Evolutionary conservation across 2,329 filamentous ascomycete species (phyloP), one percentile per base, ranked within the genome.

Genomic region (Aureobasidium sp.): DNA sequence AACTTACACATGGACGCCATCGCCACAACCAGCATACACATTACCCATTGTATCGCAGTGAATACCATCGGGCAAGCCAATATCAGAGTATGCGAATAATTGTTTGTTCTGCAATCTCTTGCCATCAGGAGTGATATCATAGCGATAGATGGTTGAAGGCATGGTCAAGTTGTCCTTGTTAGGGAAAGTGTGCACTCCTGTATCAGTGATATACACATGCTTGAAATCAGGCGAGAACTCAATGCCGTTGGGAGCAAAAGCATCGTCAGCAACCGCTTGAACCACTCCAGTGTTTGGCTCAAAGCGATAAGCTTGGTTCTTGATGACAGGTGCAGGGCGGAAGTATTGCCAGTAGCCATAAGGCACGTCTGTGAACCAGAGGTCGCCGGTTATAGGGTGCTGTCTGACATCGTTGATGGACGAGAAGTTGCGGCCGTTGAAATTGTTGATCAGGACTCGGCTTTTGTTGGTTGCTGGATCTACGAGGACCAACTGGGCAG

Each of bases 321-420:
- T 69, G 48, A 73, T 67, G 55, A 71, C 71, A 4, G 68, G 73
- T n/a, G 72, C 65, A 0, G 74, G 74, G 61, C 76, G 74, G 27
- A 74, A 68, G 15, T 57, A 65, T 60, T 71, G 73, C 65, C 71
- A 74, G 70, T 72, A 77, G 26, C 67, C 71, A 64, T 77, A 76
- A 12, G 67, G 61, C 0, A 77, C 75, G 65, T 81, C 79, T 1
- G 79, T 80, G 70, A 81, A 81, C 77, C 79, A 81, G 46, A 82
- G 70, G 46, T 79, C 75, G 51, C 77, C 77, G 66, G 65, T 46
- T 20, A 66, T 67, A 55, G 72, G 64, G 0, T 74, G 75, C 5
- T 69, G 66, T 36, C 77, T 74, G 47, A 79, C 74, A 58, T 80
- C 78, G 67, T 80, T 76, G 57, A 78, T 66, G 27, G 70, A 72